Percentiles rank a stretch among this genome's conserved stretches.
phyloP scores from a whole-genome alignment of 805 yeast species.

The Hagleromyces aurorensis region DNA sequence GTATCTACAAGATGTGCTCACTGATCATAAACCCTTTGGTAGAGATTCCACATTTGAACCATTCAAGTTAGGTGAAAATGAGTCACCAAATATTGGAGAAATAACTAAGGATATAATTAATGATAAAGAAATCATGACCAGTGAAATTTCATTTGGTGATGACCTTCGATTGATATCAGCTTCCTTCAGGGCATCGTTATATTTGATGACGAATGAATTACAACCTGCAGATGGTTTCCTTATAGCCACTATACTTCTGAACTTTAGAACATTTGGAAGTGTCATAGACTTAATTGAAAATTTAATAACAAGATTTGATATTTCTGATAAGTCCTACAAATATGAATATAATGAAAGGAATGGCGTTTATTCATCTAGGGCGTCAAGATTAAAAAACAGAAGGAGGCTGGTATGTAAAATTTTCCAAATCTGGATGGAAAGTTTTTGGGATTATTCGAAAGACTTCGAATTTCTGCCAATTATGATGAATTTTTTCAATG shows the following conservation, averaged over 20 bases:
- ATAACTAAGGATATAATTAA: conserved; percentile 12
- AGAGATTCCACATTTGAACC: conserved; percentile 34
- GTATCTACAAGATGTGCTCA: conserved; percentile 29
- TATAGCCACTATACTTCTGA: conserved; percentile 65
- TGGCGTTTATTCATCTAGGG: conserved; percentile 35
- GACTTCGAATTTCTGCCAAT: conserved; percentile 62
- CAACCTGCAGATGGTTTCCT: conserved; percentile 59
- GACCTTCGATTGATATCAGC: conserved; percentile 56
- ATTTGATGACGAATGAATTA: conserved; percentile 57
- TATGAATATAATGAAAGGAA: conserved; percentile 30
- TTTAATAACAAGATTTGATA: conserved; percentile 58
- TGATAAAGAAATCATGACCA: conserved; percentile 18
- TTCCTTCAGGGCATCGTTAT: conserved; percentile 60
- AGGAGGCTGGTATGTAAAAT: conserved; percentile 59
- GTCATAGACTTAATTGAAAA: conserved; percentile 62
- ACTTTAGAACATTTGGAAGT: conserved; percentile 63
- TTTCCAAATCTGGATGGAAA: conserved; percentile 80
- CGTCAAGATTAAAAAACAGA: conserved; percentile 47
- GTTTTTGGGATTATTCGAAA: conserved; percentile 67
- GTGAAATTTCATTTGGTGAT: conserved; percentile 36
- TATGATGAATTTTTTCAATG: conserved; percentile 70
- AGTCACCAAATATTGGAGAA: conserved; percentile 8
- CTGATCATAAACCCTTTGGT: conserved; percentile 31
- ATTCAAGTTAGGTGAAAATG: conserved; percentile 25
- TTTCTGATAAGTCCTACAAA: conserved; percentile 31